Evolutionary conservation across 768 basidiomycete genomes (phyloP).

Genomic region (Melanogaster broomeanus): DNA sequence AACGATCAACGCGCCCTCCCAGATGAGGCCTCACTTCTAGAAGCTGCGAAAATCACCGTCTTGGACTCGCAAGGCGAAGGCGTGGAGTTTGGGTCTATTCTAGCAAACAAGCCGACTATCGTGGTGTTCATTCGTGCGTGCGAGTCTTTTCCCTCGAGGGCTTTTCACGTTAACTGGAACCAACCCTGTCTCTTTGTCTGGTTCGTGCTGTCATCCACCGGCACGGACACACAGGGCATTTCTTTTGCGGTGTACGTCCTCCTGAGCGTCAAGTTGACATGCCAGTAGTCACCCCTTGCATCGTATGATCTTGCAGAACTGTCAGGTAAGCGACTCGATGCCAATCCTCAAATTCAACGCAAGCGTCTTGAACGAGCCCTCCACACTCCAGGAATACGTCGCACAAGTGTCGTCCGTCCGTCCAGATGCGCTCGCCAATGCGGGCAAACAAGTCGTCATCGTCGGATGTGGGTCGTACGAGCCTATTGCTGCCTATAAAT

Average conservation of each 20-base stretch:
- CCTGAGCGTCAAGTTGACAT: neutral
- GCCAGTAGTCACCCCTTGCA: neutral
- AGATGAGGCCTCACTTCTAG: constrained; percentile 32
- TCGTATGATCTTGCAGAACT: constrained; percentile 30
- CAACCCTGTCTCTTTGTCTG: too few species aligned
- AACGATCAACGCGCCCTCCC: constrained; percentile 24
- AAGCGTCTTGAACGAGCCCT: neutral
- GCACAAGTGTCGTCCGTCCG: constrained; percentile 45
- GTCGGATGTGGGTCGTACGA: constrained; percentile 64
- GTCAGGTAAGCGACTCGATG: constrained; percentile 38
- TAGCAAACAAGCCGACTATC: constrained; percentile 50
- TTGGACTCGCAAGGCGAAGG: constrained; percentile 47
- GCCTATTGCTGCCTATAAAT: constrained; percentile 49
- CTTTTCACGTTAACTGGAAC: too few species aligned
- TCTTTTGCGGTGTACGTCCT: constrained; percentile 60
- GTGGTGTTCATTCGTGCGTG: constrained; percentile 63
- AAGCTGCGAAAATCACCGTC: constrained; percentile 43
- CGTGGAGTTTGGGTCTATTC: constrained; percentile 54
- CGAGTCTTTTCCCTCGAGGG: neutral
- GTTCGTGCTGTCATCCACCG: too few species aligned
- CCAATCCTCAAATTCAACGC: neutral
- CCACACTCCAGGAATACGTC: constrained; percentile 45
- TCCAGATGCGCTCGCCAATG: constrained; percentile 39
- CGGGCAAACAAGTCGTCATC: constrained; percentile 45
- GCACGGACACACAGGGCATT: constrained; percentile 38